These are phyloP conservation scores for Penicillium olsonii DNA, from an alignment of 2,329 filamentous ascomycete genomes.

Conservation along the genomic window DNA sequence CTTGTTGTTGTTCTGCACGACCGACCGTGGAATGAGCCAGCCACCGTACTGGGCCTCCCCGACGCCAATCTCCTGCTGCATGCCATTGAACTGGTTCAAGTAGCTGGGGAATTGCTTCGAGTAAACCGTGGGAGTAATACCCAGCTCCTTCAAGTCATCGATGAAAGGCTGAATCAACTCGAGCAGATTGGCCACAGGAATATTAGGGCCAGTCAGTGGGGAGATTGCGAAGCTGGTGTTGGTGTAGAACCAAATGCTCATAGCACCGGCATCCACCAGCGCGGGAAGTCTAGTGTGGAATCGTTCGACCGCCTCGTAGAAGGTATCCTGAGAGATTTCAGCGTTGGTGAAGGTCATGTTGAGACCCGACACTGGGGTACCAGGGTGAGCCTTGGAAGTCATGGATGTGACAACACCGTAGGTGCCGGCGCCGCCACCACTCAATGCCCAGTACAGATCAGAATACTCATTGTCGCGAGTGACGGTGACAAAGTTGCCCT, in stretches of 20 bases:
- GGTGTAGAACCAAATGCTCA: conserved; percentile 54
- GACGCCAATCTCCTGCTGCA: conserved; percentile 34
- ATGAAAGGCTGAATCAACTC: conserved; percentile 51
- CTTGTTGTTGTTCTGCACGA: conserved; percentile 34
- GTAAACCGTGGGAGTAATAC: conserved; percentile 34
- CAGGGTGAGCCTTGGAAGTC: conserved; percentile 54
- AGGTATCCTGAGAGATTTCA: conserved; percentile 44
- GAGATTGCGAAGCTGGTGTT: conserved; percentile 52
- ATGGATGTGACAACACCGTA: conserved; percentile 60
- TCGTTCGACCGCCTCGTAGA: conserved; percentile 53
- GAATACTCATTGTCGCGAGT: conserved; percentile 17
- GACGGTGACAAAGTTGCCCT: conserved; percentile 18
- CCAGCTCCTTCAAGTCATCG: conserved; percentile 38
- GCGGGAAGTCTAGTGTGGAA: conserved; percentile 51
- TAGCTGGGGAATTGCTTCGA: conserved; percentile 35
- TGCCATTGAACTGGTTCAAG: conserved; percentile 33
- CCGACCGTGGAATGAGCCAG: conserved; percentile 38
- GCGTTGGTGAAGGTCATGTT: conserved; percentile 45
- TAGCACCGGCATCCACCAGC: conserved; percentile 54
- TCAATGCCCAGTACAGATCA: conserved; percentile 25
- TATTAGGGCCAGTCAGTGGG: conserved; percentile 52
- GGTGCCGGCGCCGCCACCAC: conserved; percentile 48
- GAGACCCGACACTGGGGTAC: conserved; percentile 46
- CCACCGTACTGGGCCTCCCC: conserved; percentile 42
- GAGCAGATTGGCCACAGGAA: conserved; percentile 46